These are phyloP conservation scores for Dioscorea cayenensis DNA, from an alignment of 116 monocot genomes.

Conservation along the genomic window DNA sequence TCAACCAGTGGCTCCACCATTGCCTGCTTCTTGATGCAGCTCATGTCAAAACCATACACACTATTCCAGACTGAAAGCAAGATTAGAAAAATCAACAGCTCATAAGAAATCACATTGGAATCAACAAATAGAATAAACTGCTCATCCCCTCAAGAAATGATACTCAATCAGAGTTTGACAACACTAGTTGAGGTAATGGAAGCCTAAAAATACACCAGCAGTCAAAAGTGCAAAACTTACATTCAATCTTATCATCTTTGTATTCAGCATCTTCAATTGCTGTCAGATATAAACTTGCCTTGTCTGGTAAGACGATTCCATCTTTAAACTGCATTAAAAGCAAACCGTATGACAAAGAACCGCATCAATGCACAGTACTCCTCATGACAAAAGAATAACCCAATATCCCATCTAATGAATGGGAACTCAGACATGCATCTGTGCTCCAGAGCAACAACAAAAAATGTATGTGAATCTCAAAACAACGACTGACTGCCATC, in stretches of 20 bases:
- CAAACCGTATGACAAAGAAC: neutral
- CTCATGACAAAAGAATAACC: neutral
- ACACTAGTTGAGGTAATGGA: too few species aligned
- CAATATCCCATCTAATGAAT: neutral
- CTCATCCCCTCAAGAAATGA: too few species aligned
- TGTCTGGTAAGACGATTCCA: slow-evolving; percentile 85
- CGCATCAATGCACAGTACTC: neutral
- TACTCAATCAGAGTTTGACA: too few species aligned
- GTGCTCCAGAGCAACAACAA: too few species aligned
- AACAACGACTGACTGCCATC: too few species aligned
- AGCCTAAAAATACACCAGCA: neutral
- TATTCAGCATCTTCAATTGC: slow-evolving; percentile 97
- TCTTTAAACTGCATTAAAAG: slow-evolving; percentile 45
- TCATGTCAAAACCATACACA: slow-evolving; percentile 96
- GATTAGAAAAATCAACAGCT: neutral
- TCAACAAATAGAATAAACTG: neutral
- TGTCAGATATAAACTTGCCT: slow-evolving; percentile 78
- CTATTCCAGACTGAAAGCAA: slow-evolving; percentile 75
- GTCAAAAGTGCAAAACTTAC: slow-evolving; percentile 18
- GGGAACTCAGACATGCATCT: too few species aligned
- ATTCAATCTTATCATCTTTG: slow-evolving; percentile 95
- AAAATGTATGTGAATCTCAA: too few species aligned
- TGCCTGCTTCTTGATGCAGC: slow-evolving; percentile 95
- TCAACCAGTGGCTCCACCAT: slow-evolving; percentile 95
- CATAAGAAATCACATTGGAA: slow-evolving; percentile 5